Base-by-base conservation (phyloP, 768 basidiomycete genomes). In the Macrolepiota dolichaula region DNA sequence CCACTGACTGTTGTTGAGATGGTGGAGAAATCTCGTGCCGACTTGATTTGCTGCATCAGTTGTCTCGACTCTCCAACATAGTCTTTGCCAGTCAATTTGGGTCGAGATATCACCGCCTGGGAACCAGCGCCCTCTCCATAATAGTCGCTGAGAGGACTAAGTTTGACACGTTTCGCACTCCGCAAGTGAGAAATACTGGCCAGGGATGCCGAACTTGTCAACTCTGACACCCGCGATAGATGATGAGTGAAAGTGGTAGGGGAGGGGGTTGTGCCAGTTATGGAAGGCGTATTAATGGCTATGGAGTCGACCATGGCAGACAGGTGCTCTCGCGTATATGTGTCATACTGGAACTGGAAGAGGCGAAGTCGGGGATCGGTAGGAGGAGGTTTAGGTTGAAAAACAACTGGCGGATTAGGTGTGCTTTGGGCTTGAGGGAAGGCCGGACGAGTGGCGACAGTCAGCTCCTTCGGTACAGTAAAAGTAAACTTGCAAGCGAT, bases 281-380 rank as follows among this genome's bases (percentile, higher is more conserved):
- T 85, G 29, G 90, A 88, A 0, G 85, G 84, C 0, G 87, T 85
- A 64, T 89, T 87, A 42, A 89, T 77, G n/a, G 93, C 94, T 62
- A 98, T 96, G 2, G 94, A 92, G 66, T 97, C 96, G 1, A 96
- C 94, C 75, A 98, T 84, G 0, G 92, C 94, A 2, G 93, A 94
- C 46, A 98, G 84, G 70, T 97, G 94, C 22, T 96, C 92, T 47
- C 94, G 85, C 1, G 96, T 99, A 69, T 92, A 96, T 0, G 96
- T 98, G 72, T 99, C 96, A 69, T 98, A 98, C 65, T 94, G 88
- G 55, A 95, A 91, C 69, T 94, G 91, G 75, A 98, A 98, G 38
- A 98, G 81, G 12, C 89, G 87, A 11, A 94, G 82, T 29, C 87
- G 86, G 2, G 91, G 86, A 68, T 93, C 91, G 27, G 87, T 89